Base-by-base conservation (phyloP, 176 grass and related monocot species). In the Oryza australiensis region DNA sequence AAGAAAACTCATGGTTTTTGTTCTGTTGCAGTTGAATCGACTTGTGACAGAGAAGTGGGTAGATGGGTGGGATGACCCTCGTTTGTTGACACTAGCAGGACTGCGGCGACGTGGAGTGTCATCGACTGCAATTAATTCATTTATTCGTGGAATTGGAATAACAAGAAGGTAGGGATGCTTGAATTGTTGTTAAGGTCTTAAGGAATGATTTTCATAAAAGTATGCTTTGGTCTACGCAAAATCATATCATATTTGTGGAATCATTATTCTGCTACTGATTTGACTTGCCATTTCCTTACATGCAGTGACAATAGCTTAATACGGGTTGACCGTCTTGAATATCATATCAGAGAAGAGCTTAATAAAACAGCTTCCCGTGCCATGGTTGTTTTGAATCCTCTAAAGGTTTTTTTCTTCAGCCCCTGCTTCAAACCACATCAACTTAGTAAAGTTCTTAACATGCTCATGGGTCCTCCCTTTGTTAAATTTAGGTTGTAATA, bases 271-370 rank as follows among this genome's bases (percentile, higher is more conserved):
- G 67, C 68, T 78, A 73, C 34, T 86, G 74, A 82, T 43, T 73
- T 24, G 40, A 11, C 24, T 51, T 64, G 38, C 62, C 64, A 15
- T 73, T 27, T 85, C 42, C 76, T 90, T 81, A 18, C 49, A 40
- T 86, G 80, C 96, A 99, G 96, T 88, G 96, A 99, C 75, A 99
- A 99, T 70, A 99, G 96, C 85, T 77, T 95, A 86, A 95, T 99
- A 80, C 86, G 91, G 3, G 84, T 85, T 75, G 93, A 99, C 72
- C 90, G 92, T 75, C 93, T 99, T 30, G 96, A 99, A 82, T 88
- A 99, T 82, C 90, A 95, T 78, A 95, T 99, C 76, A 87, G 96
- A 59, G 96, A 99, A 87, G 96, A 99, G 81, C 89, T 99, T 27
- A 99, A 99, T 74, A 95, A 91, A 90, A 93, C 89, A 41, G 89